phyloP scores from a whole-genome alignment of 768 basidiomycete species.

The Wakefieldia striispora region DNA sequence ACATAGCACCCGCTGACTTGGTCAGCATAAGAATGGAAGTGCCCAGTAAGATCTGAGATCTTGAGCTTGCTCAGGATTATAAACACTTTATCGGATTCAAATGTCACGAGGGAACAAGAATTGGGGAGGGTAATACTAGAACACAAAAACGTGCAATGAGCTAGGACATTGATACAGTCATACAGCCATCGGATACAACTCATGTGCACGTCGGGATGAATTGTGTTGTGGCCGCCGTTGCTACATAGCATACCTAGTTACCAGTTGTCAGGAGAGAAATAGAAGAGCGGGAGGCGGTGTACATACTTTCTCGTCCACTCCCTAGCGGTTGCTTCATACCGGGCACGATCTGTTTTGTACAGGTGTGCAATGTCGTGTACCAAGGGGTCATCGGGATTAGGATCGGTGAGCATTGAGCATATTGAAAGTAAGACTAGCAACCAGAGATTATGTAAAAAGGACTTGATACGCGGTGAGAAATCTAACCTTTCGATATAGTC shows the following conservation, averaged over 20 bases:
- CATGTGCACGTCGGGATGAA: constrained; percentile 20
- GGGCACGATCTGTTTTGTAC: constrained; percentile 97
- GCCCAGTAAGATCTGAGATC: too few relatives aligned
- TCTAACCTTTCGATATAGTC: constrained; percentile 95
- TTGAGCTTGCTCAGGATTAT: constrained; percentile 2
- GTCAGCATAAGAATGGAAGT: neutral
- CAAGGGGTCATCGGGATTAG: constrained; percentile 98
- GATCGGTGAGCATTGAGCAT: constrained; percentile 99
- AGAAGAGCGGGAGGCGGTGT: neutral
- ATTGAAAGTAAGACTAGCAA: constrained; percentile 87
- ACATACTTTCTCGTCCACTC: constrained; percentile 99
- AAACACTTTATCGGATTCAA: constrained; percentile 18
- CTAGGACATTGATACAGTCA: constrained; percentile 34
- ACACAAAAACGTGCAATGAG: constrained; percentile 32
- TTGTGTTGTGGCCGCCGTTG: constrained; percentile 23
- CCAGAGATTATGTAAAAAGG: neutral
- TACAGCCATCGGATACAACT: constrained; percentile 33
- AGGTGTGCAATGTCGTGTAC: constrained; percentile 98
- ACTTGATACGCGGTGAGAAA: constrained; percentile 1
- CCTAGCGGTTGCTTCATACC: constrained; percentile 96
- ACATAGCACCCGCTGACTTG: neutral
- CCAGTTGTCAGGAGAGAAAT: constrained; percentile 1
- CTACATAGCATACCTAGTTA: constrained; percentile 53
- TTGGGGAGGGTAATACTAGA: constrained; percentile 31
- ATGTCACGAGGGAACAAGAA: constrained; percentile 16